Evolutionary conservation across 1,284 basidiomycete genomes (phyloP), one percentile per base, ranked within the genome.

Genomic region (Rhodofomes roseus): DNA sequence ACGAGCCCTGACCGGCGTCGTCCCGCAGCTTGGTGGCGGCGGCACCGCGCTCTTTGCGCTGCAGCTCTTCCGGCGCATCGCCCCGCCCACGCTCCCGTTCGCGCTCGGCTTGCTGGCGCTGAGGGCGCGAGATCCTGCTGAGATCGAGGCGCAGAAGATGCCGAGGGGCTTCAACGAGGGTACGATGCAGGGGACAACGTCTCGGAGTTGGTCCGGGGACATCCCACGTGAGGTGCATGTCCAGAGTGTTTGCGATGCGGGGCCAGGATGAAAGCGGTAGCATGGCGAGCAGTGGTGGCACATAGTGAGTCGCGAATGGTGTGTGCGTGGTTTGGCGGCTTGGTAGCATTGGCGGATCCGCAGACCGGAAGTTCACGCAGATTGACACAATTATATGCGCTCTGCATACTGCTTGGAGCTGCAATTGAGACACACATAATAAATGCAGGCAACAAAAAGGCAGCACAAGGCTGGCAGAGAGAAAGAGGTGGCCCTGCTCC

Each of bases 1-100:
- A 11, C 11, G 31, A 34, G 31, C 31, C 31, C 31, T 34, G 31
- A 11, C 31, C 11, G 31, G 31, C 25, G 34, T 39, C 54, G 31
- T 11, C 31, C 20, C 66, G 16, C 52, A 96, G 90, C 89, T 97
- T 60, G 97, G 97, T 48, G 97, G 97, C 18, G 97, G 99, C 72
- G 97, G 97, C 12, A 99, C 97, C 0, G 96, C 99, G 1, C 84
- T 99, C 22, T 99, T 98, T 78, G 97, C 97, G 5, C 99, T 97
- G 4, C 99, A 97, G 97, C 81, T 99, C 37, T 99, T 99, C 81
- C 97, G 99, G 73, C 87, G 89, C 63, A 95, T 98, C 69, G 97
- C 99, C 12, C 97, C 97, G 12, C 97, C 97, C 5, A 95, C 99
- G 40, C 86, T 99, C 27, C 90, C 97, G 0, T 99, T 99, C 73